Evolutionary conservation across 345 rosid species (phyloP), one percentile per base, ranked within the genome.

Genomic region (Ricinus communis): DNA sequence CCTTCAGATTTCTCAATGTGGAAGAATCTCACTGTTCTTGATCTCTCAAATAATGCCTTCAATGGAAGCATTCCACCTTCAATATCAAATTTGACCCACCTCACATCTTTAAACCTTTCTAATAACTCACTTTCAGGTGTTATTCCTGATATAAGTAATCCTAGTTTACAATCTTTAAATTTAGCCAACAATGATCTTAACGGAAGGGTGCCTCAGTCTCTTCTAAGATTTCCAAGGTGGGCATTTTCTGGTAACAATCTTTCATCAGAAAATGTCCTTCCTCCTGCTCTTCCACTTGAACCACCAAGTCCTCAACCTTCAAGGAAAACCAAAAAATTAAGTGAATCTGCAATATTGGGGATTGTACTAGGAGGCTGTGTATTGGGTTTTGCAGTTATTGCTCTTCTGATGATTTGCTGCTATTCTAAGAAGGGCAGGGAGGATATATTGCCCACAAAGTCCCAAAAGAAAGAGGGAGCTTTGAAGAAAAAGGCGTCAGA

Each of bases 101-200:
- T 83, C 38, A 64, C 70, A 40, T 52, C 55, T 60, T 45, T 83
- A 69, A 75, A 73, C 60, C 82, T 83, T 14, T 64, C 75, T 3
- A 80, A 78, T 55, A 83, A 83, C 70, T 66, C 62, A 4, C 80
- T 83, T 56, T 82, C 83, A 5, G 85, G 85, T 25, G 53, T 30
- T 14, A 77, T 82, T 54, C 85, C 85, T 61, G 81, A 79, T 71
- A 55, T 72, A 60, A 45, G 36, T 27, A 38, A 71, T 62, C 70
- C 81, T n/a, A 68, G 73, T 72, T 31, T 77, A 50, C 73, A 77
- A 43, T 62, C 59, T 25, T 13, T 77, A 24, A 58, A 77, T 50
- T 68, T 77, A 40, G 6, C 73, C 21, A 47, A 72, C 77, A 77
- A 77, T 40, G 33, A 71, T 30, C 69, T 77, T 25, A 72, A 46